phyloP scores from a whole-genome alignment of 305 asterid genomes.

The Solanum hybrid region DNA sequence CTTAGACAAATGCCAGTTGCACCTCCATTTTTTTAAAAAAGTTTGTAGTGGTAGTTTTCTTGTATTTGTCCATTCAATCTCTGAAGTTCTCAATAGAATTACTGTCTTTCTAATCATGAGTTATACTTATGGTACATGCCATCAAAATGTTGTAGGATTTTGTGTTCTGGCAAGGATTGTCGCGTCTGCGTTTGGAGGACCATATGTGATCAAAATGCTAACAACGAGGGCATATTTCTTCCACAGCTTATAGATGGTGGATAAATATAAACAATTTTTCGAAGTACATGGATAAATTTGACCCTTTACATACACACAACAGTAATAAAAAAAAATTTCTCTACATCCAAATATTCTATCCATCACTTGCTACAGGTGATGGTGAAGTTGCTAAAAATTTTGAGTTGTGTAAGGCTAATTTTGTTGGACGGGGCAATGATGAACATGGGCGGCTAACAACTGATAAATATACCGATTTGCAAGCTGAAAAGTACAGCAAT shows the following conservation, averaged over 20 bases:
- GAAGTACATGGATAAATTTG: not conserved
- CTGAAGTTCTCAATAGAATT: not conserved
- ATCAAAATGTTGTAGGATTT: not conserved
- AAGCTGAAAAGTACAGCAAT: not conserved
- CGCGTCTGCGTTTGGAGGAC: not conserved
- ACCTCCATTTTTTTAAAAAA: not conserved
- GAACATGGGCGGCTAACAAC: not conserved
- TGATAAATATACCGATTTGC: not conserved
- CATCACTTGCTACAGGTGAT: not conserved
- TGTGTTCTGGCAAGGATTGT: not conserved
- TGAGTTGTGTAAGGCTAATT: not conserved
- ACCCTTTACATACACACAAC: not conserved
- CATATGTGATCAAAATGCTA: not conserved
- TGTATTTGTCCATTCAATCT: not conserved
- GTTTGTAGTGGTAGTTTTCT: not conserved
- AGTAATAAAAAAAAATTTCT: not conserved
- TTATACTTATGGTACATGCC: not conserved
- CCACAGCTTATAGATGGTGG: not conserved
- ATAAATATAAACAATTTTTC: not conserved
- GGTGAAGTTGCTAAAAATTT: not conserved
- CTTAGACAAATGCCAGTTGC: not conserved
- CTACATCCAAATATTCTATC: not conserved
- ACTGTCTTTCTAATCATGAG: not conserved
- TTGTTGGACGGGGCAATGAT: not conserved
- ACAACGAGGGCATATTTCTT: not conserved